Conservation (phyloP, 2,329 filamentous ascomycete species). For the Colletotrichum chlorophyti region DNA sequence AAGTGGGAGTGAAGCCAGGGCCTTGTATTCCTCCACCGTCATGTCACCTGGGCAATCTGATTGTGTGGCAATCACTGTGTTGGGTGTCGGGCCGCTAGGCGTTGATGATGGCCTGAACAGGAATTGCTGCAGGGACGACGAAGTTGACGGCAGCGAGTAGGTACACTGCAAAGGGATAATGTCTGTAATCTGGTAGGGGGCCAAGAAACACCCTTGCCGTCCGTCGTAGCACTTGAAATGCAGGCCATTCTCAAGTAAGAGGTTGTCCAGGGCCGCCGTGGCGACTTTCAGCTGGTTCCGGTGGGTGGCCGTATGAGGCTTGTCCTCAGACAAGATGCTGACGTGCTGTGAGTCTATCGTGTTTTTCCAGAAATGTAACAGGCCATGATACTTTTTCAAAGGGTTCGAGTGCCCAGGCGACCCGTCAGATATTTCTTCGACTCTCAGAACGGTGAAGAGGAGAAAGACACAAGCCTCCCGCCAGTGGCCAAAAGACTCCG, state of each 20-base stretch:
- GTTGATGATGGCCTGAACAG: conserved; percentile 37
- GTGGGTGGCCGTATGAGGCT: conserved; percentile 45
- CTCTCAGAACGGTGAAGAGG: conserved; percentile 44
- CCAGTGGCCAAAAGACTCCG: conserved; percentile 51
- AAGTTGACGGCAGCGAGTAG: conserved; percentile 43
- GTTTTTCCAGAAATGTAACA: background rate
- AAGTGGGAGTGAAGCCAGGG: conserved; percentile 54
- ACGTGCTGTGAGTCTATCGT: conserved; percentile 25
- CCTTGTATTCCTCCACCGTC: conserved; percentile 60
- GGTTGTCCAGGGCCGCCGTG: conserved; percentile 35
- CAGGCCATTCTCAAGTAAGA: conserved; percentile 56
- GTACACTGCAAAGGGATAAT: conserved; percentile 44
- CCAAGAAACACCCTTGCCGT: conserved; percentile 16
- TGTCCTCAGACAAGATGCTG: conserved; percentile 41
- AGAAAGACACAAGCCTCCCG: conserved; percentile 54
- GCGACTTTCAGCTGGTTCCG: conserved; percentile 34
- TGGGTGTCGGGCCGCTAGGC: conserved; percentile 45
- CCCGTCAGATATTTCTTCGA: background rate
- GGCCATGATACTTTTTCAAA: background rate
- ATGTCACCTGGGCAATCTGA: conserved; percentile 53
- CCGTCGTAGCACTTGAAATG: conserved; percentile 46
- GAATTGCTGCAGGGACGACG: conserved; percentile 45
- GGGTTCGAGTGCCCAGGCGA: background rate
- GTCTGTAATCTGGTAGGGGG: conserved; percentile 22
- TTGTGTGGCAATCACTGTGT: conserved; percentile 59